These are phyloP conservation scores for Camelina laxa DNA, from an alignment of 345 rosid genomes.

Conservation along the genomic window DNA sequence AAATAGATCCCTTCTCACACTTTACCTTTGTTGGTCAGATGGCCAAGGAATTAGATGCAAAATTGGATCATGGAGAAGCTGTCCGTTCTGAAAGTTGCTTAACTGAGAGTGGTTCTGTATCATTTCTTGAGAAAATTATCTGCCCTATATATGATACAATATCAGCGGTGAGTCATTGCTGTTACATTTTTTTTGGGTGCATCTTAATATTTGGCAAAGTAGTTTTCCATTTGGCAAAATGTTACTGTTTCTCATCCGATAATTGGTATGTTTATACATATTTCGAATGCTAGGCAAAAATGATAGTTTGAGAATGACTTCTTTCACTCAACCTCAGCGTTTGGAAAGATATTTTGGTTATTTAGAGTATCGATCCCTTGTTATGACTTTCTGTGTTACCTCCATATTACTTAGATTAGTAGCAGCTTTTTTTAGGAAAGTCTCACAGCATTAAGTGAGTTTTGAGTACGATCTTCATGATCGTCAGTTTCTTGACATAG, in stretches of 20 bases:
- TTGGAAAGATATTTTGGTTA: slow-evolving; percentile 1
- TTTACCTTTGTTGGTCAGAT: slow-evolving; percentile 60
- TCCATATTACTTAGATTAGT: slow-evolving; percentile 1
- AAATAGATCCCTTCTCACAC: slow-evolving; percentile 21
- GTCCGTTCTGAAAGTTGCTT: slow-evolving; percentile 65
- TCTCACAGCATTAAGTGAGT: slow-evolving; percentile 1
- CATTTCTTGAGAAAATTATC: slow-evolving; percentile 83
- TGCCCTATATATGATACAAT: slow-evolving; percentile 71
- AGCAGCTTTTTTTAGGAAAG: slow-evolving; percentile 12
- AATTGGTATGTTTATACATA: slow-evolving; percentile 10
- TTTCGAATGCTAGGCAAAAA: background rate
- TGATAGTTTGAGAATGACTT: slow-evolving; percentile 8
- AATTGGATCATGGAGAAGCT: slow-evolving; percentile 89
- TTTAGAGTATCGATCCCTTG: slow-evolving; percentile 9
- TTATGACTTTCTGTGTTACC: slow-evolving; percentile 11
- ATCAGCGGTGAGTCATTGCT: slow-evolving; percentile 58
- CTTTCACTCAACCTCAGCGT: slow-evolving; percentile 20
- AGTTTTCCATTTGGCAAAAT: slow-evolving; percentile 22
- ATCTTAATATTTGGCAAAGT: slow-evolving; percentile 9
- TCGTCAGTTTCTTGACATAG: slow-evolving; percentile 28
- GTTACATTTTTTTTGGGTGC: slow-evolving; percentile 3
- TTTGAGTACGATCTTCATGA: background rate
- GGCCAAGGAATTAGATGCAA: slow-evolving; percentile 97
- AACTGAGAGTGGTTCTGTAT: slow-evolving; percentile 64
- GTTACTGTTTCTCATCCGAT: slow-evolving; percentile 8